These are phyloP conservation scores for Nakazawaea populi DNA, from an alignment of 805 yeast genomes.

Conservation along the genomic window DNA sequence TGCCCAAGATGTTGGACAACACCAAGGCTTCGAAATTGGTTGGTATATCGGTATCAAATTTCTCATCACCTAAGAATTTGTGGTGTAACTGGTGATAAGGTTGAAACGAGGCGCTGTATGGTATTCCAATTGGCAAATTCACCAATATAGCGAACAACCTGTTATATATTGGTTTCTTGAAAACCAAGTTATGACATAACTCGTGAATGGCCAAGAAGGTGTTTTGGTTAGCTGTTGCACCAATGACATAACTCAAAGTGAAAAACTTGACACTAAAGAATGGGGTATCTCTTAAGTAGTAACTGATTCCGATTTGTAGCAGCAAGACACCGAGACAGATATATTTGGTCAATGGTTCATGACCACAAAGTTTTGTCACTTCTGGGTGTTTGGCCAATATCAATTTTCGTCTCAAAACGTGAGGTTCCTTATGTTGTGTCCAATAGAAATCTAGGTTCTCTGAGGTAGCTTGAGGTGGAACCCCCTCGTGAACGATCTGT, in stretches of 20 bases:
- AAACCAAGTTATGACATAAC: conserved; percentile 76
- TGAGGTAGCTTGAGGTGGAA: conserved; percentile 7
- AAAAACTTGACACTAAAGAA: conserved; percentile 51
- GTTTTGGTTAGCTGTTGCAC: conserved; percentile 84
- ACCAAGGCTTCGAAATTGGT: conserved; percentile 71
- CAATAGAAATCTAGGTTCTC: conserved; percentile 58
- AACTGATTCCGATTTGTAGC: conserved; percentile 64
- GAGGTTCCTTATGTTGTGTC: conserved; percentile 82
- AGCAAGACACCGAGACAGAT: conserved; percentile 59
- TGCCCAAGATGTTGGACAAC: conserved; percentile 73
- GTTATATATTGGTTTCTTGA: conserved; percentile 72
- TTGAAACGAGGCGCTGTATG: conserved; percentile 81
- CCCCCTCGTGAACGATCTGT: conserved; percentile 7
- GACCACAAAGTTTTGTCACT: conserved; percentile 74
- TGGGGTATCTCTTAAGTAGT: conserved; percentile 47
- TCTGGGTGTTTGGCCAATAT: conserved; percentile 76
- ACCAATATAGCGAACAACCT: conserved; percentile 71
- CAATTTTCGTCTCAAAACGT: conserved; percentile 62
- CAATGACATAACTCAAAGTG: conserved; percentile 65
- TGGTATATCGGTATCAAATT: conserved; percentile 83
- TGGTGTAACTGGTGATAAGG: conserved; percentile 93
- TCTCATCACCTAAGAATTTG: conserved; percentile 81
- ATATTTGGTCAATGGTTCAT: conserved; percentile 82
- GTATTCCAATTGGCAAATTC: conserved; percentile 84
- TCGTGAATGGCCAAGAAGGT: conserved; percentile 86